phyloP scores from a whole-genome alignment of 805 yeast genomes.

The Gaillardinia entomophila region DNA sequence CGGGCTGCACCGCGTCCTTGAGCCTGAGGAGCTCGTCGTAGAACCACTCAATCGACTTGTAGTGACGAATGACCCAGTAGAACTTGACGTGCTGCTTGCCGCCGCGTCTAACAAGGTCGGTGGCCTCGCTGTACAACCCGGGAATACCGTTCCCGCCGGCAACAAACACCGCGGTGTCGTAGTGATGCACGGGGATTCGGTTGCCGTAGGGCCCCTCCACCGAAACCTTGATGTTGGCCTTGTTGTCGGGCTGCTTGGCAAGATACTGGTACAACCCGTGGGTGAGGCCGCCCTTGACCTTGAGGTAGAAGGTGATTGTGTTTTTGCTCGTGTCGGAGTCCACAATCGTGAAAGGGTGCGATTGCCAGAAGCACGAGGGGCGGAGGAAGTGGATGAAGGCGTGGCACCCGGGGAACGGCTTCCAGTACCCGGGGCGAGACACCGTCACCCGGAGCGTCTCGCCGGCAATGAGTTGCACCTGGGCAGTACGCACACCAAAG shows the following conservation, averaged over 20 bases:
- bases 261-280: conserved; percentile 13
- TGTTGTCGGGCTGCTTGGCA: conserved; percentile 15
- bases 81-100: conserved; percentile 30
- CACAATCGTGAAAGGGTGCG: conserved; percentile 37
- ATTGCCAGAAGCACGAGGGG: conserved; percentile 35
- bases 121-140: conserved; percentile 43
- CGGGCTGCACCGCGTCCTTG: conserved; percentile 20
- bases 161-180: conserved; percentile 42
- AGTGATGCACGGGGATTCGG: conserved; percentile 40
- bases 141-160: conserved; percentile 69
- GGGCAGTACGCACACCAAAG: conserved; percentile 32
- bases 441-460: conserved; percentile 32
- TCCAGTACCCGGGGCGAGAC: conserved; percentile 34
- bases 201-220: conserved; percentile 63
- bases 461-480: conserved; percentile 22
- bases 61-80: conserved; percentile 59
- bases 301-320: conserved; percentile 23
- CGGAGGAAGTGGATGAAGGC: conserved; percentile 33
- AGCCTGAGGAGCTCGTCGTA: conserved; percentile 34
- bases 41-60: conserved; percentile 46
- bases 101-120: conserved; percentile 7
- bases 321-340: conserved; percentile 10
- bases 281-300: conserved; percentile 32
- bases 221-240: conserved; percentile 33
- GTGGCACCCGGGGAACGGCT: conserved; percentile 34